These are phyloP conservation scores for Jasminum sambac DNA, from an alignment of 257 asterid genomes.

Conservation along the genomic window DNA sequence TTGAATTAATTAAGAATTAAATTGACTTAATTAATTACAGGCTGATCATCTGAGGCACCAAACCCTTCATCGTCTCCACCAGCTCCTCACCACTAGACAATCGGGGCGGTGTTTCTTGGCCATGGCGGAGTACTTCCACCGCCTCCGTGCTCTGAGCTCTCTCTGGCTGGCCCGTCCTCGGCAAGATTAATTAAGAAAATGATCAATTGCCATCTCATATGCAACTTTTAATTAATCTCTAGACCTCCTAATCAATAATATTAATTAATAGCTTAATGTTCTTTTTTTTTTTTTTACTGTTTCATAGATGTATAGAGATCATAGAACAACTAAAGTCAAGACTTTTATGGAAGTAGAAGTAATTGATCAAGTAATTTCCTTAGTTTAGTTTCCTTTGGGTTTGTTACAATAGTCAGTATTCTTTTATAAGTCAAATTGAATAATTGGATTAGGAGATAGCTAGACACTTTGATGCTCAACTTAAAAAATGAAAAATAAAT, in stretches of 20 bases:
- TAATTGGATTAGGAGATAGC: no score
- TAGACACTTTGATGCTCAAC: no score
- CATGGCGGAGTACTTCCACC: conserved; percentile 73
- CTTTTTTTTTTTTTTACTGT: conserved; percentile 12
- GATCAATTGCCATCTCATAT: conserved; percentile 17
- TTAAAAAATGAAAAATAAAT: no score
- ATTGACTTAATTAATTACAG: conserved; percentile 45
- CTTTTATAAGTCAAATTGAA: no score
- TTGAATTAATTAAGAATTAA: not conserved
- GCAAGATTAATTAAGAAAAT: conserved; percentile 40
- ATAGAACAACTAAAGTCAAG: conserved; percentile 17
- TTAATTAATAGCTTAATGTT: conserved; percentile 19
- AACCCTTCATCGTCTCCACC: conserved; percentile 66
- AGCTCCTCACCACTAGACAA: conserved; percentile 65
- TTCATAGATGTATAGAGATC: conserved; percentile 35
- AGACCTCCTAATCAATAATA: conserved; percentile 1
- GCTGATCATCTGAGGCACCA: conserved; percentile 78
- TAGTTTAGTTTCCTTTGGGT: not conserved
- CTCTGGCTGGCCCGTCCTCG: conserved; percentile 76
- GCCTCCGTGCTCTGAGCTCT: conserved; percentile 87
- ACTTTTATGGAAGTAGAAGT: conserved; percentile 29
- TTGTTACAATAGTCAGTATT: no score
- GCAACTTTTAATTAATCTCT: conserved; percentile 16
- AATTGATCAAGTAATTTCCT: conserved; percentile 2
- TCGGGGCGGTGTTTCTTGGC: conserved; percentile 72